These are phyloP conservation scores for Leishmania guyanensis DNA, from an alignment of 208 protist genomes.

Conservation along the genomic window DNA sequence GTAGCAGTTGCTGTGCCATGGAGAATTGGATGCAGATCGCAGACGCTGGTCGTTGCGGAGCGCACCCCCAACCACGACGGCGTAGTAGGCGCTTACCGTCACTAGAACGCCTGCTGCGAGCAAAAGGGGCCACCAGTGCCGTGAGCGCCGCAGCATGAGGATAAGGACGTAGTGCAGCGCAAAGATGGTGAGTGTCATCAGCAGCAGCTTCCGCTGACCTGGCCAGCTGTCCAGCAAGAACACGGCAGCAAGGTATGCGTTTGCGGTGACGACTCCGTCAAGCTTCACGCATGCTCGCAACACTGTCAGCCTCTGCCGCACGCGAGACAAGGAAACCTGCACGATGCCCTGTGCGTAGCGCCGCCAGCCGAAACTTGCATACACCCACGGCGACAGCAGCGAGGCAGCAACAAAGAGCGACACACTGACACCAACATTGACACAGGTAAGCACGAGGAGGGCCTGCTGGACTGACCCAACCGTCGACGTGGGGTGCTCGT, in stretches of 20 bases:
- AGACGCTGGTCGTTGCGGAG: constrained; percentile 18
- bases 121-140: constrained; percentile 39
- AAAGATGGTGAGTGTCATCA: constrained; percentile 26
- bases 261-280: constrained; percentile 48
- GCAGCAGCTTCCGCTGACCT: constrained; percentile 25
- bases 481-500: too few relatives aligned
- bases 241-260: constrained; percentile 37
- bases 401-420: constrained; percentile 28
- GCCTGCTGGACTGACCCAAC: not conserved
- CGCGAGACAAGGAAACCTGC: constrained; percentile 21
- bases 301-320: constrained; percentile 36
- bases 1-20: constrained; percentile 33
- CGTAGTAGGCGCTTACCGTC: constrained; percentile 17
- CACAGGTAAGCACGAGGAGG: constrained; percentile 7
- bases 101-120: constrained; percentile 23
- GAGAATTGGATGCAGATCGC: constrained; percentile 19
- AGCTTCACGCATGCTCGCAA: constrained; percentile 63
- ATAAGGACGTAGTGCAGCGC: constrained; percentile 36
- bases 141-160: constrained; percentile 27
- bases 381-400: constrained; percentile 28
- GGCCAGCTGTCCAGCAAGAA: constrained; percentile 40
- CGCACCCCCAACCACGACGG: constrained; percentile 8
- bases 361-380: constrained; percentile 56
- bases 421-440: constrained; percentile 15
- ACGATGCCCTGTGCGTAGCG: constrained; percentile 65